A percentile compares a stretch with the other conserved stretches of the same genome.
Conservation (phyloP, 805 yeast genomes). For the Blastobotrys americana region DNA sequence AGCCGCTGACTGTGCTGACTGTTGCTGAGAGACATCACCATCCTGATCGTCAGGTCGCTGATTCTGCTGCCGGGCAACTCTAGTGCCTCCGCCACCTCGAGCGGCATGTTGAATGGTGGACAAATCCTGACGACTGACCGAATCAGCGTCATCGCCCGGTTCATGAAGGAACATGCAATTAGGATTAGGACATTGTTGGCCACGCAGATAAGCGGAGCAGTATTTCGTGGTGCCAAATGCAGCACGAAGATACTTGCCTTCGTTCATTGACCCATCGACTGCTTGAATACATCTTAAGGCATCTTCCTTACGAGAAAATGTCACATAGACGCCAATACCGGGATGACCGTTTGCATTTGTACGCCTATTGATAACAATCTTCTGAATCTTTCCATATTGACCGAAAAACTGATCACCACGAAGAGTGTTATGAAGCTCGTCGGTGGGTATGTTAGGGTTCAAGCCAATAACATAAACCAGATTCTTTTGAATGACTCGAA, state of each 20-base stretch:
- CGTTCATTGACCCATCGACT: constrained; percentile 86
- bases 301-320: constrained; percentile 88
- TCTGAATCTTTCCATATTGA: constrained; percentile 94
- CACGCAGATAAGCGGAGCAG: constrained; percentile 92
- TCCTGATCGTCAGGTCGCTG: neutral
- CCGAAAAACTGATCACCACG: constrained; percentile 93
- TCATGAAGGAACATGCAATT: constrained; percentile 98
- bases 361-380: constrained; percentile 79
- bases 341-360: constrained; percentile 56
- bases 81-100: constrained; percentile 20
- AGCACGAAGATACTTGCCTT: constrained; percentile 83
- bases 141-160: constrained; percentile 99
- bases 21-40: constrained; percentile 1
- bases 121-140: constrained; percentile 82
- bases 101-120: constrained; percentile 54
- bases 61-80: neutral
- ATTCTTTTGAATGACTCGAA: constrained; percentile 97
- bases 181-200: constrained; percentile 95
- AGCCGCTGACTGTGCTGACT: constrained; percentile 5
- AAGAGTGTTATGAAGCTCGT: constrained; percentile 72
- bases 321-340: constrained; percentile 92
- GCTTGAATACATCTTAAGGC: constrained; percentile 91
- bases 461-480: constrained; percentile 93
- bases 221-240: constrained; percentile 98
- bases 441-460: constrained; percentile 79